Percentiles rank a stretch among this genome's conserved stretches.
These are phyloP conservation scores for Trichoderma gracile DNA, from an alignment of 2,329 filamentous ascomycete species.

Conservation along the genomic window DNA sequence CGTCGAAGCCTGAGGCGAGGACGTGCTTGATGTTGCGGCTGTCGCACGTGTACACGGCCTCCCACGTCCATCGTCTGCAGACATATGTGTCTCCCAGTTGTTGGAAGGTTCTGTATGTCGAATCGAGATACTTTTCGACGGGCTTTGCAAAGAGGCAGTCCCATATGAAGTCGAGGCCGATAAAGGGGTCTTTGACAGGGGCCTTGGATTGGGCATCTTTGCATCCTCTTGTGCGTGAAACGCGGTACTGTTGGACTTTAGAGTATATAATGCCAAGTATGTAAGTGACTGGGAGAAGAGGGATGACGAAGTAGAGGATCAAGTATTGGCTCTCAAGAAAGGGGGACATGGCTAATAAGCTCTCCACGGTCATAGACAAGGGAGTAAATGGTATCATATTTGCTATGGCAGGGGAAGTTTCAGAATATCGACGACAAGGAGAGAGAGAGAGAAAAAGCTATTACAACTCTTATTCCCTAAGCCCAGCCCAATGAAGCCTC, in stretches of 20 bases:
- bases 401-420: neutral
- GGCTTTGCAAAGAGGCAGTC: constrained; percentile 33
- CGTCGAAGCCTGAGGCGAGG: constrained; percentile 52
- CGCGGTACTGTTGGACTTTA: constrained; percentile 25
- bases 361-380: neutral
- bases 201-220: constrained; percentile 31
- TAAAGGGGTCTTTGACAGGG: constrained; percentile 36
- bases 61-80: constrained; percentile 38
- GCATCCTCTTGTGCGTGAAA: constrained; percentile 32
- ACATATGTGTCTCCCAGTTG: constrained; percentile 39
- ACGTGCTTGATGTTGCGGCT: constrained; percentile 57
- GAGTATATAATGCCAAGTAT: constrained; percentile 20
- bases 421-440: neutral
- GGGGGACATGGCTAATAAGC: neutral
- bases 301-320: neutral
- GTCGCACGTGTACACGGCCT: constrained; percentile 45
- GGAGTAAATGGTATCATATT: neutral
- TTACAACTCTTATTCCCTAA: neutral
- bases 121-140: constrained; percentile 35
- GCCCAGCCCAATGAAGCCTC: neutral
- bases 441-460: neutral
- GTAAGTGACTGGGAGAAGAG: constrained; percentile 1
- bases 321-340: neutral
- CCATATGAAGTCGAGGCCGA: constrained; percentile 42
- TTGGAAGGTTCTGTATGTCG: constrained; percentile 33